Evolutionary conservation across 306 rosid species (phyloP), one percentile per base, ranked within the genome.

Genomic region (Hylodesmum podocarpum): DNA sequence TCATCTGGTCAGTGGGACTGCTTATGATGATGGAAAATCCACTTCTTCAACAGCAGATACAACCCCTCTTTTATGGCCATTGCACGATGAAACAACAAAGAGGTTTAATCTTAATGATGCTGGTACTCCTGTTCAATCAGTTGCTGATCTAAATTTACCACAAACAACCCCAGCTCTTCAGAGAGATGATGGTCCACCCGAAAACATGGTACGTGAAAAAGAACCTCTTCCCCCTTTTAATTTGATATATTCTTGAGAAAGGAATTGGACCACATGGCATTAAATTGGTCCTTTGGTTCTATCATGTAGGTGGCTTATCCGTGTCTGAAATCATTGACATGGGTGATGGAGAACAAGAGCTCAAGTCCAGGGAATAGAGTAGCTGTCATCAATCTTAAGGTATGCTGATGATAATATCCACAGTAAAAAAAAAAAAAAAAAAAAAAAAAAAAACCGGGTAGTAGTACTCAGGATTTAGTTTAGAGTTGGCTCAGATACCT

Each of bases 331-430:
- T 92, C 98, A 80, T 92, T 95, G 98, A 95, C 97, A 6, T 95
- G 98, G 98, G 97, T 88, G 44, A 95, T 95, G 98, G 97, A 95
- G 92, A 90, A 86, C 82, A 95, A 88, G 85, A 88, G 73, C 88
- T 92, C 97, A 74, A 63, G 85, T 40, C 93, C 96, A 5, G 97
- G 91, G 82, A 92, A 86, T 73, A 86, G 84, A 86, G 96, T 95
- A 47, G 98, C 97, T 78, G 92, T 86, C 73, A 92, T 95, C 76
- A 95, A 90, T 78, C 87, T 95, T 72, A 95, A 95, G 95, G 98
- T 95, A 78, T 27, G 85, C 67, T 49, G 57, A 16, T 77, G 43
- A 64, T 70, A 72, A 50, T 63, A 37, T 80, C 41, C 53, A 34
- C 44, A 43, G 21, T 16, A 21, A 65, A 55, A 78, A 16, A 10